Base-by-base conservation (phyloP, 2,329 filamentous ascomycete genomes). In the Penicillium aurantiogriseum region DNA sequence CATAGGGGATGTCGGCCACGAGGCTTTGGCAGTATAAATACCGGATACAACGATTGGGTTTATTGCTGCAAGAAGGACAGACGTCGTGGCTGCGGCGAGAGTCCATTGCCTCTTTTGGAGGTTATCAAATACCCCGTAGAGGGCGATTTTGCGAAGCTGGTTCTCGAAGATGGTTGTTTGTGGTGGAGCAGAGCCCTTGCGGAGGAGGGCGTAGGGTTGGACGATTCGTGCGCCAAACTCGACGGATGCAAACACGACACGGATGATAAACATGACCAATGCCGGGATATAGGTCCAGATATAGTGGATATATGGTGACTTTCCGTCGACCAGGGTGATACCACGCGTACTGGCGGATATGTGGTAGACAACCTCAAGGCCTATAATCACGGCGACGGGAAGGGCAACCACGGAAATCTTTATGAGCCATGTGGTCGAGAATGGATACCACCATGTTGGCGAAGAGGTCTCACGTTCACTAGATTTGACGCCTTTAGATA, bases 101-200 rank as follows among this genome's bases (percentile, higher is more conserved):
- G 58, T 48, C 51, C 46, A 63, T 40, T 61, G 61, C 10, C 42
- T 39, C 39, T 63, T 63, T 38, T 38, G n/a, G 15, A 66, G 44
- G 0, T 75, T 77, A 10, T 81, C 87, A 74, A 86, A 85, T 59
- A 79, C 81, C 58, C 82, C 78, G 3, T 86, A 84, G 56, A 75
- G 77, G 31, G 77, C 56, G 8, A 66, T 45, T 40, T 66, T 65
- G 31, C 59, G 56, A 7, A 63, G 58, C 13, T 66, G 60, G 21
- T 66, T 62, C 29, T 64, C 59, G 27, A 63, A 55, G 17, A 67
- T 57, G n/a, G 54, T 62, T 25, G 47, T 53, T 8, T 59, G 44
- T 36, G 60, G 36, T 0, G 57, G 45, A 38, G 55, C 54, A 5
- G 31, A 53, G 19, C 58, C 59, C 10, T 51, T 51, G 9, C 51